These are phyloP conservation scores for Echeveria elegans DNA, from an alignment of 164 flowering plant species.

Conservation along the genomic window DNA sequence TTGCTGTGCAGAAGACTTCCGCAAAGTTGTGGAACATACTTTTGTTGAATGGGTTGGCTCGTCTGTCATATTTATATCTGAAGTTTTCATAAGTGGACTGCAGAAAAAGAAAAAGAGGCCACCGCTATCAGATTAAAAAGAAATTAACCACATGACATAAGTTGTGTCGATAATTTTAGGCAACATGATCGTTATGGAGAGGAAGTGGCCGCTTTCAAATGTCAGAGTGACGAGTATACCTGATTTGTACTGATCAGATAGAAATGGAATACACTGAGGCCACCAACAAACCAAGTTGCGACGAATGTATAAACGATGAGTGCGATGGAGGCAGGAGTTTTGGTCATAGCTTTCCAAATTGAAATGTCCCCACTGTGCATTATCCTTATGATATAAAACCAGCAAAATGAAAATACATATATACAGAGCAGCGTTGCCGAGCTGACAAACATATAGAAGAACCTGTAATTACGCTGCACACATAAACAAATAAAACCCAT, in stretches of 20 bases:
- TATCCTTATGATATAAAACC: conserved; percentile 4
- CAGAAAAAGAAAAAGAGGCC: neutral
- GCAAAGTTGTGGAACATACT: conserved; percentile 23
- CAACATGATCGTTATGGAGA: neutral
- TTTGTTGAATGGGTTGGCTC: conserved; percentile 26
- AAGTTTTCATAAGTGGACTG: conserved; percentile 21
- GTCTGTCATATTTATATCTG: conserved; percentile 24
- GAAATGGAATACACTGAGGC: conserved; percentile 2
- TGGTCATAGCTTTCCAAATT: conserved; percentile 7
- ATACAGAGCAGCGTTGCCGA: neutral
- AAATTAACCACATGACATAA: neutral
- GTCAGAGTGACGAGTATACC: no score
- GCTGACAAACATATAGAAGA: conserved; percentile 8
- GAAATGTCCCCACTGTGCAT: neutral
- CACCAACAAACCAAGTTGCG: conserved; percentile 5
- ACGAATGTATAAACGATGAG: conserved; percentile 3
- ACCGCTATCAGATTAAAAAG: no score
- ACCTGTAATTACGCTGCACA: conserved; percentile 9
- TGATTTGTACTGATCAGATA: conserved; percentile 8
- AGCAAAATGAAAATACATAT: conserved; percentile 5
- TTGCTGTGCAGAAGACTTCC: conserved; percentile 28
- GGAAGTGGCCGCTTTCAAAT: no score
- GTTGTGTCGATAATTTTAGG: neutral
- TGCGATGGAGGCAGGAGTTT: conserved; percentile 8
- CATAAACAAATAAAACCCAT: neutral